phyloP scores from a whole-genome alignment of 495 filamentous ascomycete genomes.

The Glarea lozoyensis region DNA sequence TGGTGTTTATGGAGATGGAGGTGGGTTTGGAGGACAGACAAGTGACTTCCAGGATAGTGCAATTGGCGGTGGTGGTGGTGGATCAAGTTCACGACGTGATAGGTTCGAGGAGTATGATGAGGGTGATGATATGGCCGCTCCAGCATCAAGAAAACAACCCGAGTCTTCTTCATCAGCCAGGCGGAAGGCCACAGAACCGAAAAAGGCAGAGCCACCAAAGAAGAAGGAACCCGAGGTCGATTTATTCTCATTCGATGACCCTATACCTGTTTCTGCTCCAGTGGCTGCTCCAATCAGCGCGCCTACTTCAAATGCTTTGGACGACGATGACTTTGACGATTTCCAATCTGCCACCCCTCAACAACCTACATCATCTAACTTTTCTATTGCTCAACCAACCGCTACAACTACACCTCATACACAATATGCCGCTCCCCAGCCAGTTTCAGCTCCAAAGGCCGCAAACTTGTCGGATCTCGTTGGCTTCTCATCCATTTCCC shows the following conservation, averaged over 20 bases:
- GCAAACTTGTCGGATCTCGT: conserved; percentile 72
- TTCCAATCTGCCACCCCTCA: conserved; percentile 76
- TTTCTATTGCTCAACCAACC: conserved; percentile 36
- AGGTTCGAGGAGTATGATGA: conserved; percentile 97
- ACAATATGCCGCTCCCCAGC: conserved; percentile 73
- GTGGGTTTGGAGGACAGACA: conserved; percentile 66
- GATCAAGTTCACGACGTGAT: conserved; percentile 44
- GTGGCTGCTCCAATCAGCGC: conserved; percentile 38
- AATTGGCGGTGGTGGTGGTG: conserved; percentile 24
- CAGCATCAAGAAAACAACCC: conserved; percentile 26
- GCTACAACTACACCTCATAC: conserved; percentile 58
- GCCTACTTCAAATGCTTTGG: conserved; percentile 37
- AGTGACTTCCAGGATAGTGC: conserved; percentile 62
- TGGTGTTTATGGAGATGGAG: conserved; percentile 87
- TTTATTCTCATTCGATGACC: conserved; percentile 82
- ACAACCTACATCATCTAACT: conserved; percentile 32
- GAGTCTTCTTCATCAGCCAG: conserved; percentile 32
- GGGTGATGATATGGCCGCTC: conserved; percentile 66
- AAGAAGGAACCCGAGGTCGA: conserved; percentile 81
- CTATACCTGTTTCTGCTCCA: conserved; percentile 33
- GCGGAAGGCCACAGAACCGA: conserved; percentile 23
- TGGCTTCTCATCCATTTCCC: conserved; percentile 72
- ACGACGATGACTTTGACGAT: conserved; percentile 97
- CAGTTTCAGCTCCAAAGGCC: conserved; percentile 70
- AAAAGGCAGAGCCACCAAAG: conserved; percentile 57